Conservation (phyloP, 306 rosid genomes). For the Quercus suber region DNA sequence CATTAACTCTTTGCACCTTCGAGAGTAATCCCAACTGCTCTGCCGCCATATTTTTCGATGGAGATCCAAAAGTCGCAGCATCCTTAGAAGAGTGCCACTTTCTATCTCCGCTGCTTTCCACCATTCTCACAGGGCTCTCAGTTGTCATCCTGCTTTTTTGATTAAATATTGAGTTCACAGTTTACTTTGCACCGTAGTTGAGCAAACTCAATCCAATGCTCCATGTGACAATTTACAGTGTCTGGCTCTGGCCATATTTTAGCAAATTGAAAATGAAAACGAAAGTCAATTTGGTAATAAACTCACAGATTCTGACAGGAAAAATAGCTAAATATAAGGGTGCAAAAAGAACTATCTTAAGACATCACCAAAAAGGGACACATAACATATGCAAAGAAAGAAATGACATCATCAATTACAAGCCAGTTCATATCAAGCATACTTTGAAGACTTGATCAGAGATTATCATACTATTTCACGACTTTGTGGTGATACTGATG, state of each 20-base stretch:
- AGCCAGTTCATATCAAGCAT: not conserved
- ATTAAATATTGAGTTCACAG: not conserved
- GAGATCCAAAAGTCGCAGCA: conserved; percentile 35
- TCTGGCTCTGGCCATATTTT: not conserved
- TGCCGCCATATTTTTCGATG: conserved; percentile 26
- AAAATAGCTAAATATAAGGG: not conserved
- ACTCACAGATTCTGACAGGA: not conserved
- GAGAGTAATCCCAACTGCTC: conserved; percentile 40
- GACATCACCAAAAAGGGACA: not conserved
- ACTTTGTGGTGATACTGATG: not conserved
- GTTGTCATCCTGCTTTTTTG: conserved; percentile 37
- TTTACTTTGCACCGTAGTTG: not conserved
- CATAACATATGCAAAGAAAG: not conserved
- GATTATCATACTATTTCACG: not conserved
- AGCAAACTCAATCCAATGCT: conserved; percentile 2
- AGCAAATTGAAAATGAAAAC: not conserved
- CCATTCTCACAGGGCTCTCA: conserved; percentile 54
- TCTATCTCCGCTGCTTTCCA: conserved; percentile 40
- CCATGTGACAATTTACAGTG: not conserved
- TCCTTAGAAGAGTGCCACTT: conserved; percentile 48
- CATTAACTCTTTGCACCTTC: conserved; percentile 24
- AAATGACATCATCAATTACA: not conserved
- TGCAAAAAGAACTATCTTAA: not conserved
- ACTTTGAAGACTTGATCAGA: not conserved
- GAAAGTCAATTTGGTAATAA: not conserved